Evolutionary conservation across 768 basidiomycete species (phyloP).

Genomic region (Peribolospora kevripleyi): DNA sequence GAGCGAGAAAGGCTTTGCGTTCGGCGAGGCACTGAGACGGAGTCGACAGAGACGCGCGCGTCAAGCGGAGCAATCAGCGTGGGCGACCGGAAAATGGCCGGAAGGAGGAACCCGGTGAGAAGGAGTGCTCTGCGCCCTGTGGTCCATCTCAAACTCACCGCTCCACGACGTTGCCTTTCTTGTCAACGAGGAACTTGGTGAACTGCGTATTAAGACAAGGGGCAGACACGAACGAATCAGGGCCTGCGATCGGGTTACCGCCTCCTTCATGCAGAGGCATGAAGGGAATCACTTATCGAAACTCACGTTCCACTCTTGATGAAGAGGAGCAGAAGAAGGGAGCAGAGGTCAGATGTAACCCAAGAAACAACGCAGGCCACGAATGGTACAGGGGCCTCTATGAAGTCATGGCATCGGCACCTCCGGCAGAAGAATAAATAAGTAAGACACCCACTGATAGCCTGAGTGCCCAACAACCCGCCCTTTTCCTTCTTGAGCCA

Average conservation of each 20-base stretch:
- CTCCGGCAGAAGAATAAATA: neutral
- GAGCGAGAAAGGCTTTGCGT: too few relatives aligned
- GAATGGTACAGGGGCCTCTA: too few relatives aligned
- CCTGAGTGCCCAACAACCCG: constrained; percentile 40
- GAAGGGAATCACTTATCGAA: constrained; percentile 15
- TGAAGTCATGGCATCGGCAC: neutral
- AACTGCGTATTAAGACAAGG: neutral
- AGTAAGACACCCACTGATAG: constrained; percentile 38
- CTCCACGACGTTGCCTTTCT: constrained; percentile 27
- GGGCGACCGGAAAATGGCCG: too few relatives aligned
- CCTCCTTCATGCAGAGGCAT: neutral
- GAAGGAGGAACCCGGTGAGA: too few relatives aligned
- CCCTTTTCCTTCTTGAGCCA: constrained; percentile 63
- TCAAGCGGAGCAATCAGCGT: too few relatives aligned
- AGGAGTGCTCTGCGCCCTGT: too few relatives aligned
- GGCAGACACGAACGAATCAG: neutral
- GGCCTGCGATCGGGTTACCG: neutral
- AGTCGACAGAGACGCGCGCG: too few relatives aligned
- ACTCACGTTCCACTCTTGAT: constrained; percentile 60
- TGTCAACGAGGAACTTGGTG: constrained; percentile 43
- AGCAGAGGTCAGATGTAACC: neutral
- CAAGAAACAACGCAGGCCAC: neutral
- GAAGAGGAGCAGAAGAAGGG: neutral
- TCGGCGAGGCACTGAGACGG: too few relatives aligned
- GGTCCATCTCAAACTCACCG: too few relatives aligned